Base-by-base conservation (phyloP, 1,139 yeast genomes). In the Pichia sp. region DNA sequence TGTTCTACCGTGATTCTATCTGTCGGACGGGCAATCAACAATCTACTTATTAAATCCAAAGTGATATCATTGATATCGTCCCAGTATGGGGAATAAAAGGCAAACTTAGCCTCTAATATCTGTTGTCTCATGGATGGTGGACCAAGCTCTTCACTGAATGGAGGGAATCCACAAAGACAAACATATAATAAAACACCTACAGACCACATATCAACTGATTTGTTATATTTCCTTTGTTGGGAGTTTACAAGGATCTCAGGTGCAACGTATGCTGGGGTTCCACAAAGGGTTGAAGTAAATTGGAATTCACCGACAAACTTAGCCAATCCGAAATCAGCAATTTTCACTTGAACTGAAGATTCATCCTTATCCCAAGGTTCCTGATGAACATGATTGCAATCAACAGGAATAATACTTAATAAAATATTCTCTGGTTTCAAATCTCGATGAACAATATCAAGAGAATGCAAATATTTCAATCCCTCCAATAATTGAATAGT, bases 231-330 rank as follows among this genome's bases (percentile, higher is more conserved):
- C 28, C 82, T 64, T 43, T 75, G 68, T 4, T 62, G 55, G 4
- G 58, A 49, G 41, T 64, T 64, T 35, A 60, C 64, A 31, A 83
- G 59, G 8, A 83, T 81, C 55, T 83, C 93, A 0, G 93, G 91
- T 0, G 93, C 91, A 19, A 83, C 91, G 52, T 83, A 83, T 0
- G 91, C 86, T 8, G 91, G 86, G 0, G 93, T 83, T 4, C 93
- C 93, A 63, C 93, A 83, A 40, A 83, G 63, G 0, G 93, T 83
- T 51, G 79, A 79, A 41, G 91, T 81, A 53, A 81, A 81, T 40
- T 78, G 77, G 48, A 78, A 63, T 50, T 80, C 85, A n/a, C 88
- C 89, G 42, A 83, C 78, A 53, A 81, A 79, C 58, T 83, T 83
- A 0, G 91, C 89, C 23, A 83, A 59, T 0, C 93, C 93, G 60